phyloP scores from a whole-genome alignment of 208 protist species.

The Trypanosoma boissoni region DNA sequence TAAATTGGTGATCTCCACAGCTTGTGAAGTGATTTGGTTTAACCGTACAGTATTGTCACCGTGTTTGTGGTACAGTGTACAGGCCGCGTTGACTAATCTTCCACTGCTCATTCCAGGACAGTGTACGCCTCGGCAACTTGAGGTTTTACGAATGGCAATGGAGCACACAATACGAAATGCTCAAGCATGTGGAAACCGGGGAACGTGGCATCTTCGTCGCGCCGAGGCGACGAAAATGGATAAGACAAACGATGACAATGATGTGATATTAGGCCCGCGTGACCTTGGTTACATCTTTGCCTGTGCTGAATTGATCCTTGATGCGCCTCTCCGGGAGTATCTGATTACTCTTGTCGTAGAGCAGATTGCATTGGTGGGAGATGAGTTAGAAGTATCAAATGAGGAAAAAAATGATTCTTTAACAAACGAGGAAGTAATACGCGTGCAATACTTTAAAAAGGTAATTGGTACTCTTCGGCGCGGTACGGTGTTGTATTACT shows the following conservation, averaged over 20 bases:
- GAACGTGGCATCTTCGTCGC: constrained; percentile 18
- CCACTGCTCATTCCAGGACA: constrained; percentile 3
- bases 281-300: constrained; percentile 24
- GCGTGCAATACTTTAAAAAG: constrained; percentile 12
- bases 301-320: constrained; percentile 17
- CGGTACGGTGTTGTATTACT: constrained; percentile 24
- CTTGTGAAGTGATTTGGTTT: constrained; percentile 19
- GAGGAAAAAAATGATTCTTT: background rate
- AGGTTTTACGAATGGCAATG: constrained; percentile 2
- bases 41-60: constrained; percentile 18
- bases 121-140: constrained; percentile 11
- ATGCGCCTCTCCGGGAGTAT: constrained; percentile 14
- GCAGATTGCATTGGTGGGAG: constrained; percentile 3
- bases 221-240: background rate
- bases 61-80: constrained; percentile 15
- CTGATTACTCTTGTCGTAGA: constrained; percentile 19
- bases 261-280: constrained; percentile 3
- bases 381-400: too few relatives aligned
- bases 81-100: constrained; percentile 10
- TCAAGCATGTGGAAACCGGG: constrained; percentile 15
- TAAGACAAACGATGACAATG: background rate
- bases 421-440: constrained; percentile 11
- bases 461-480: constrained; percentile 12
- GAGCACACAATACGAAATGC: constrained; percentile 20
- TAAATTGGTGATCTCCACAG: constrained; percentile 22